Conservation (phyloP, 1,139 yeast genomes). For the Yamadazyma sp. region DNA sequence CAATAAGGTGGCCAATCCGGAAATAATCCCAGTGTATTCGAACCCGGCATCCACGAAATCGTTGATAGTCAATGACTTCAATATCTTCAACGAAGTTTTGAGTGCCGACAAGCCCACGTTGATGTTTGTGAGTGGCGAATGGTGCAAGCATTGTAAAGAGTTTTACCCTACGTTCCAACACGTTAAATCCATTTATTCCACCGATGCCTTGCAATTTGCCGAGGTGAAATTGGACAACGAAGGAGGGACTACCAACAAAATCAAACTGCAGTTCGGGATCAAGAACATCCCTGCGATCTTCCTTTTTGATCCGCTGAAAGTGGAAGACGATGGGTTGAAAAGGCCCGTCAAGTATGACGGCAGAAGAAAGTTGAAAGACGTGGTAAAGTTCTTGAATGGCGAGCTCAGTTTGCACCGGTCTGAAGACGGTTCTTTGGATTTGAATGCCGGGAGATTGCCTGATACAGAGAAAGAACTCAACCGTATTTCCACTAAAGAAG, state of each 20-base stretch:
- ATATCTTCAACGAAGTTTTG: slow-evolving; percentile 54
- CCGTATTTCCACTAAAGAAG: not conserved
- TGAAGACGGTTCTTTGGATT: slow-evolving; percentile 47
- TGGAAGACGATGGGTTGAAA: slow-evolving; percentile 35
- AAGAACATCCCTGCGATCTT: slow-evolving; percentile 54
- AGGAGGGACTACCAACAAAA: slow-evolving; percentile 32
- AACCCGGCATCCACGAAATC: slow-evolving; percentile 2
- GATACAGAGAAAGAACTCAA: slow-evolving; percentile 32
- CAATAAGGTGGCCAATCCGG: slow-evolving; percentile 17
- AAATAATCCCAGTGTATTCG: slow-evolving; percentile 11
- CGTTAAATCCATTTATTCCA: slow-evolving; percentile 50
- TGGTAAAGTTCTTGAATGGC: slow-evolving; percentile 53
- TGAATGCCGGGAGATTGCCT: slow-evolving; percentile 47
- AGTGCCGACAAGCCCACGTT: slow-evolving; percentile 60
- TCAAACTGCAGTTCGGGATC: slow-evolving; percentile 45
- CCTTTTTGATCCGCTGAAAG: slow-evolving; percentile 35
- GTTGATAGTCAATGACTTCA: slow-evolving; percentile 36
- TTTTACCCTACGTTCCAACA: slow-evolving; percentile 63
- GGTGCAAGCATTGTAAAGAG: slow-evolving; percentile 79
- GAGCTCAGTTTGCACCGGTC: slow-evolving; percentile 54
- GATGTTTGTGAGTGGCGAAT: slow-evolving; percentile 72
- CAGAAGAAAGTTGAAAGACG: slow-evolving; percentile 38
- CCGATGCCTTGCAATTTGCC: slow-evolving; percentile 52
- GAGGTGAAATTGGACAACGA: slow-evolving; percentile 69
- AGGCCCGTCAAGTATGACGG: slow-evolving; percentile 43